Base-by-base conservation (phyloP, 2,329 filamentous ascomycete species). In the Claviceps arundinis region DNA sequence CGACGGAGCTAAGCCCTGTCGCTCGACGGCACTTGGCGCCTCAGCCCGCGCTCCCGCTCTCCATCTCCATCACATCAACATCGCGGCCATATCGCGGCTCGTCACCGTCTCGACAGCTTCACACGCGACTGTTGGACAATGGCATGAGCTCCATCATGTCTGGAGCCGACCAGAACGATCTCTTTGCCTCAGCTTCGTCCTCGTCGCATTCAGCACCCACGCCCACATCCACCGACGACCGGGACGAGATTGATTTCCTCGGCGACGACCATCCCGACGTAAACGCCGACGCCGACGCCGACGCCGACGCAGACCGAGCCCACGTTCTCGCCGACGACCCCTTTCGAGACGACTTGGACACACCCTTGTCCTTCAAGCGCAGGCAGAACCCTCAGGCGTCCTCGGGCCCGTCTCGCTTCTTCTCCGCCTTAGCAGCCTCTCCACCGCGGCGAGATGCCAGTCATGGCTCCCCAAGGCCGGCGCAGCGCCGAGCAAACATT, bases 291-390 rank as follows among this genome's bases (percentile, higher is more conserved):
- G 16, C 56, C 55, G 13, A 16, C n/a, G 17, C 9, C 16, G 53
- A 61, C 60, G 16, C 56, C 55, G 56, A 64, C 55, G 50, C 55
- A 52, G 61, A 52, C 17, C 19, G 24, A 7, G 37, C 2, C 11
- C 11, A 37, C 30, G 53, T 60, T 60, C 6, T 7, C 50, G 70
- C 69, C 44, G 72, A 79, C 47, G 80, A 84, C 62, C 78, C 81
- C 19, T 66, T 83, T 53, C 69, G 72, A 51, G 67, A 71, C 49
- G 69, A 72, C 44, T 62, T 77, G 37, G 67, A 69, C 51, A 72
- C 77, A 47, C 71, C 75, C 30, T 68, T 86, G 50, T 85, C 84
- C 37, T 89, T 88, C 70, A 88, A 87, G 71, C 81, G 85, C 62
- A 84, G 80, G 57, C 76, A 80, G 58, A 84, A 75, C 54, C 68